These are phyloP conservation scores for Candida namnaoensis DNA, from an alignment of 805 yeast species.

Conservation along the genomic window DNA sequence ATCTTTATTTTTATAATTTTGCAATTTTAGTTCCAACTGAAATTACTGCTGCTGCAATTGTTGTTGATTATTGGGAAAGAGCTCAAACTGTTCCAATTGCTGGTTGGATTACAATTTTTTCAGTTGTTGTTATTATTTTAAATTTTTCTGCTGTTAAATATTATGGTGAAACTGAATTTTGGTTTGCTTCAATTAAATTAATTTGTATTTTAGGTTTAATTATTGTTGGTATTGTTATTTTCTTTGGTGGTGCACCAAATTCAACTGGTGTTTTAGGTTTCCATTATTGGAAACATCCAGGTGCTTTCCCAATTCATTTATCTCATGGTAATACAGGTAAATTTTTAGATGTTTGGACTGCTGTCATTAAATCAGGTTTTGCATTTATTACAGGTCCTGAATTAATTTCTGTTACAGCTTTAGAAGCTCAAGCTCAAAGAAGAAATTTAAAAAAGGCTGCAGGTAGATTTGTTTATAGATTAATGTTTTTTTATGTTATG, in stretches of 20 bases:
- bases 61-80: constrained; percentile 36
- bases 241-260: constrained; percentile 60
- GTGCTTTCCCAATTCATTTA: constrained; percentile 40
- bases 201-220: constrained; percentile 56
- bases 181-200: constrained; percentile 59
- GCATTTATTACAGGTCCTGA: constrained; percentile 60
- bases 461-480: constrained; percentile 42
- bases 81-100: constrained; percentile 50
- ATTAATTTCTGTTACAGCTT: constrained; percentile 46
- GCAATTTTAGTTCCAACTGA: constrained; percentile 28
- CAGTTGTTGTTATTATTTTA: constrained; percentile 31
- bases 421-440: constrained; percentile 55
- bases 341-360: constrained; percentile 57
- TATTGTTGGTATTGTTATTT: constrained; percentile 44
- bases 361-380: constrained; percentile 55
- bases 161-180: constrained; percentile 53
- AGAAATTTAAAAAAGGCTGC: constrained; percentile 56
- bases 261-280: constrained; percentile 48
- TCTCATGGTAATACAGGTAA: constrained; percentile 48
- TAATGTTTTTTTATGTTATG: constrained; percentile 48
- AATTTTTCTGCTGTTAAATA: constrained; percentile 50
- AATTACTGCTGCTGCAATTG: constrained; percentile 51
- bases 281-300: constrained; percentile 57
- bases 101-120: constrained; percentile 53
- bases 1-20: constrained; percentile 19